Conservation (phyloP, 208 protist genomes). For the Trypanosoma boissoni region DNA sequence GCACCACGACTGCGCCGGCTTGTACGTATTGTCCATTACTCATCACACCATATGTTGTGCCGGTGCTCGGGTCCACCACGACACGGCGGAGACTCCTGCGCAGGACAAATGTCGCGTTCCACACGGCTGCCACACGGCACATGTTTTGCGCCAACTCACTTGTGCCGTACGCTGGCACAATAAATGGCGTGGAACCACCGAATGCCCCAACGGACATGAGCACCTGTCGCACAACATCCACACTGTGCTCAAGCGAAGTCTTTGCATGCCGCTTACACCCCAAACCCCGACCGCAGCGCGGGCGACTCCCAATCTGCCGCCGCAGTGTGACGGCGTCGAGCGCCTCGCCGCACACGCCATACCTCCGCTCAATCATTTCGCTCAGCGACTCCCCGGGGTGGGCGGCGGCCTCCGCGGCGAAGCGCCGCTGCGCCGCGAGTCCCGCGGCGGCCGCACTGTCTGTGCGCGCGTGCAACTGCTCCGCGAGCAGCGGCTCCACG, state of each 20-base stretch:
- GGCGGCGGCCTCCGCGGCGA: constrained; percentile 5
- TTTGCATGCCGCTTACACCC: background rate
- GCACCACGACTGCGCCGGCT: constrained; percentile 52
- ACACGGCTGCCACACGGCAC: constrained; percentile 85
- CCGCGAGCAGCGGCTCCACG: constrained; percentile 59
- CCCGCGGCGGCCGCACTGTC: constrained; percentile 48
- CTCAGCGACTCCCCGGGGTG: constrained; percentile 36
- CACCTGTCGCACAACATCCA: constrained; percentile 53
- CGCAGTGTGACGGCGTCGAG: constrained; percentile 67
- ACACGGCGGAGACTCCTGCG: constrained; percentile 51
- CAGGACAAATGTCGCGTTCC: constrained; percentile 77
- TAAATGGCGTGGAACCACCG: constrained; percentile 65
- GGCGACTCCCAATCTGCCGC: constrained; percentile 41
- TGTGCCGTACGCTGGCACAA: constrained; percentile 75
- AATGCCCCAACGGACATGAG: constrained; percentile 80
- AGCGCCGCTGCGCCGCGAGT: constrained; percentile 14
- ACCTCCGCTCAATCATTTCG: constrained; percentile 46
- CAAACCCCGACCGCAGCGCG: too few relatives aligned
- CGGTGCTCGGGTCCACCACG: constrained; percentile 27
- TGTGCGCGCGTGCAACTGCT: constrained; percentile 70
- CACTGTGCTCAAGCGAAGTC: constrained; percentile 28
- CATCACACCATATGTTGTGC: constrained; percentile 52
- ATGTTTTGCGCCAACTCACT: constrained; percentile 85
- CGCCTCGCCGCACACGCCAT: constrained; percentile 32
- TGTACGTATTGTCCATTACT: constrained; percentile 80